Evolutionary conservation across 768 basidiomycete genomes (phyloP).

Genomic region (Neoboletus brunneissimus): DNA sequence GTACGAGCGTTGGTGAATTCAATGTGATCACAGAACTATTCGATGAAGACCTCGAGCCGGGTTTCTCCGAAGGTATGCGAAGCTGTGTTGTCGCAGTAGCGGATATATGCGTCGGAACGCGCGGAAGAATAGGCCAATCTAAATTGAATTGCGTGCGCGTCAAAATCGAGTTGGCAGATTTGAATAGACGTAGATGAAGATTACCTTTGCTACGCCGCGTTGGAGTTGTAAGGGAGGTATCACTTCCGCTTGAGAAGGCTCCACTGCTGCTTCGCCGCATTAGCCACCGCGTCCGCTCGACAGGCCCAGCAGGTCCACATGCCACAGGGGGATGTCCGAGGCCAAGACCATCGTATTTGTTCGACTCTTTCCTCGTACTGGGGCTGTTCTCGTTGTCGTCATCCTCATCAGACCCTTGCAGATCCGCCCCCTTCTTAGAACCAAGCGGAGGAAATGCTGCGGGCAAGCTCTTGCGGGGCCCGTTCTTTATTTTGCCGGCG

Average conservation of each 20-base stretch:
- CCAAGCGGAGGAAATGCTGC: conserved; percentile 58
- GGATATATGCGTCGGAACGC: conserved; percentile 47
- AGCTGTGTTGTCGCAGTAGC: conserved; percentile 41
- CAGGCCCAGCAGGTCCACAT: conserved; percentile 29
- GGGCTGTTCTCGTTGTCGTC: conserved; percentile 65
- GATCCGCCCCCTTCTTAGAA: conserved; percentile 25
- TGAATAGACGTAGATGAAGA: conserved; percentile 41
- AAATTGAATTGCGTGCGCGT: conserved; percentile 1
- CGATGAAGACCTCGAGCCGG: conserved; percentile 58
- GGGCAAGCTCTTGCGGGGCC: conserved; percentile 70
- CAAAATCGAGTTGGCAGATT: not conserved
- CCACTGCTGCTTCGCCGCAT: conserved; percentile 80
- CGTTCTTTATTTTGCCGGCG: conserved; percentile 43
- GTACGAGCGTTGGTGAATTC: conserved; percentile 45
- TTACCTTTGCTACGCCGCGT: conserved; percentile 52
- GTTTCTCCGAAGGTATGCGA: conserved; percentile 42
- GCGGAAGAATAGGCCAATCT: conserved; percentile 60
- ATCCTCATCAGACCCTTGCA: conserved; percentile 56
- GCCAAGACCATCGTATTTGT: conserved; percentile 62
- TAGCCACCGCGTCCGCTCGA: conserved; percentile 55
- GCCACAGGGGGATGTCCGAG: conserved; percentile 52
- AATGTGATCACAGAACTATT: conserved; percentile 46
- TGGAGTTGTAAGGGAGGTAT: conserved; percentile 59
- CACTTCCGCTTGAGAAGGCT: conserved; percentile 75
- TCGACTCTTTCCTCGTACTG: conserved; percentile 47